Evolutionary conservation across 1,139 yeast genomes (phyloP), one percentile per base, ranked within the genome.

Genomic region (Meyerozyma sp.): DNA sequence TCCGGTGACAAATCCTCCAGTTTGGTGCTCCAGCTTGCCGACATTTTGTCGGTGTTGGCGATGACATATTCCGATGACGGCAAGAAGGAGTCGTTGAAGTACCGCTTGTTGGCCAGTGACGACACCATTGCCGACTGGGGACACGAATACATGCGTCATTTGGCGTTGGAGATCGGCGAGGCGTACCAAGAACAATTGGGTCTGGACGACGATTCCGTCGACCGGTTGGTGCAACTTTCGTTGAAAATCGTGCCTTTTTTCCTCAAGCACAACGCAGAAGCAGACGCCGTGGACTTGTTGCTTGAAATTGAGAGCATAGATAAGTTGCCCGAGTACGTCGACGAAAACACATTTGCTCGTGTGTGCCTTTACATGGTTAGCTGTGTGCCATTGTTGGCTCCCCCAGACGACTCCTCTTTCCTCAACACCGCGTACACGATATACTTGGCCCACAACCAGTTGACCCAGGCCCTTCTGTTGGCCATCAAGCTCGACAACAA

Each of bases 281-380:
- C 97, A 8, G 99, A 93, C 62, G 98, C 98, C 1, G 96, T 93
- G 27, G 99, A 93, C 67, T 72, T 93, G 54, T 73, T 94, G 53
- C 73, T 90, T 47, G 98, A 93, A 65, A 79, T 93, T 46, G 98
- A 93, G 66, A 75, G 82, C 44, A 85, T 93, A 55, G 96, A 88
- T 57, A 80, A 82, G 59, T 73, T 94, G 50, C 84, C 94, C 8
- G 80, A 82, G 52, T 88, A 78, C 63, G 95, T 91, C 46, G 98
- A 93, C 63, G 84, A 83, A 50, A 77, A 82, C 59, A 88, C 95
- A 5, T 91, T 75, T 61, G 82, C 82, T 42, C 81, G 98, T 62
- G 98, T 91, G 25, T 91, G 98, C 61, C 80, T 88, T 52, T 93
- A 93, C 63, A 84, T 93, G 84, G 91, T 89, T 36, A 87, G 96